A percentile compares a stretch with the other conserved stretches of the same genome.
Evolutionary conservation across 1,284 basidiomycete species (phyloP).

Genomic region (Ganoderma multipileum): DNA sequence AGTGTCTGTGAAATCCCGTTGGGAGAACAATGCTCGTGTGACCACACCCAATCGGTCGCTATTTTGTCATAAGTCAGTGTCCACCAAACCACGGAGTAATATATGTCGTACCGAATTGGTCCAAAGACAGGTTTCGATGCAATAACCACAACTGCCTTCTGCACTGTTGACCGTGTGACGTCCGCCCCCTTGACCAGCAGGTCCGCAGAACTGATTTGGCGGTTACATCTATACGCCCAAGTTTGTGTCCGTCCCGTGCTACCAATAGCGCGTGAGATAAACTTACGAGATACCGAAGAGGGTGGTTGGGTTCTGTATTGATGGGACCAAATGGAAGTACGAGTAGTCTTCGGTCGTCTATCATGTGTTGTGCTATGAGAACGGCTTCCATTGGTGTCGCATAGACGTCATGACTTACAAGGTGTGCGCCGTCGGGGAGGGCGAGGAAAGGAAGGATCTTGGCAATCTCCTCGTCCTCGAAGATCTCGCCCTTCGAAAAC

Average conservation of each 20-base stretch:
- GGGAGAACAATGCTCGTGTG: constrained; percentile 89
- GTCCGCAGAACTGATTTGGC: constrained; percentile 87
- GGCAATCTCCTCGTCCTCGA: constrained; percentile 81
- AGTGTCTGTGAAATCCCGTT: constrained; percentile 87
- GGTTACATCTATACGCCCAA: constrained; percentile 77
- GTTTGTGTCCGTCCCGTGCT: constrained; percentile 9
- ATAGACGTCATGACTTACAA: constrained; percentile 55
- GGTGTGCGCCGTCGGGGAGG: constrained; percentile 95
- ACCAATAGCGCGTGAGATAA: constrained; percentile 6
- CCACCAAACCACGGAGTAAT: too few species aligned
- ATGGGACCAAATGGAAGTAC: constrained; percentile 89
- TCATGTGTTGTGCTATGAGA: not conserved
- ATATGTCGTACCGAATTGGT: constrained; percentile 68
- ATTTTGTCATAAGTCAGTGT: constrained; percentile 42
- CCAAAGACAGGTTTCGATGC: constrained; percentile 91
- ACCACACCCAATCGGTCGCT: constrained; percentile 94
- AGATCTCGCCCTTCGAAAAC: constrained; percentile 74
- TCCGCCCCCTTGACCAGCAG: constrained; percentile 86
- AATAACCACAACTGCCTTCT: constrained; percentile 97
- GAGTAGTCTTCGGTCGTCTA: constrained; percentile 95
- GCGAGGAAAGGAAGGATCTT: constrained; percentile 96
- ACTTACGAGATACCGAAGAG: constrained; percentile 93
- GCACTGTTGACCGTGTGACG: constrained; percentile 95
- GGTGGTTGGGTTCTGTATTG: constrained; percentile 76
- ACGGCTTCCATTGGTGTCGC: not conserved